A percentile compares a stretch with the other conserved stretches of the same genome.
Conservation (phyloP, 2,329 filamentous ascomycete species). For the Claviceps monticola region DNA sequence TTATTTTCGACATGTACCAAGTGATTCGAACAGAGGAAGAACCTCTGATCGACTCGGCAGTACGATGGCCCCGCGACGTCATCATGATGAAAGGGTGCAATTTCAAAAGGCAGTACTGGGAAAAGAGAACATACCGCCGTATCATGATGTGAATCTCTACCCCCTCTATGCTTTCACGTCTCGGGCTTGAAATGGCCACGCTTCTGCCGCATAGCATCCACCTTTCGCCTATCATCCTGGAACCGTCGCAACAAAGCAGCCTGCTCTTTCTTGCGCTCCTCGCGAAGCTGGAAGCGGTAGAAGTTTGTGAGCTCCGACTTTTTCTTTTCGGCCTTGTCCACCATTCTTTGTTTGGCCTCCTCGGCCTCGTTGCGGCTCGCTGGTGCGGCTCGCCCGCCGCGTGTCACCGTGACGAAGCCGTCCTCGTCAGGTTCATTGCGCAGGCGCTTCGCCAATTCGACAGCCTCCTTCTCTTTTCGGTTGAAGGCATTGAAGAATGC, state of each 20-base stretch:
- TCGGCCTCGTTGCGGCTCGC: conserved; percentile 60
- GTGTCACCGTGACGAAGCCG: conserved; percentile 83
- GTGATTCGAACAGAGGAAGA: conserved; percentile 7
- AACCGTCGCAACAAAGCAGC: conserved; percentile 55
- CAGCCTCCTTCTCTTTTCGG: conserved; percentile 51
- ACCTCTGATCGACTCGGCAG: conserved; percentile 9
- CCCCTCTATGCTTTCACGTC: conserved; percentile 16
- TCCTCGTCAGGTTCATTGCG: conserved; percentile 82
- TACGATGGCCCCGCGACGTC: conserved; percentile 41
- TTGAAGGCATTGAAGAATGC: conserved; percentile 77
- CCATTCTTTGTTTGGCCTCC: conserved; percentile 42
- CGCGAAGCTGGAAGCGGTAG: conserved; percentile 70
- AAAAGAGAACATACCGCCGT: neutral
- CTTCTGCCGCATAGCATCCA: conserved; percentile 56
- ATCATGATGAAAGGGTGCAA: conserved; percentile 23
- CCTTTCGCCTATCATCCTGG: conserved; percentile 59
- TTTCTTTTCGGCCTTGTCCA: conserved; percentile 50
- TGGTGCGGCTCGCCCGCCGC: conserved; percentile 61
- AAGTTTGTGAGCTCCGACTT: conserved; percentile 56
- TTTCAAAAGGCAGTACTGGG: neutral
- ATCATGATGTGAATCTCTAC: neutral
- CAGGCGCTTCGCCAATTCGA: conserved; percentile 46
- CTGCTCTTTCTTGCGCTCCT: conserved; percentile 65
- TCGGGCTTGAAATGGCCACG: conserved; percentile 47
- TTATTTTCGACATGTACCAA: conserved; percentile 41